Evolutionary conservation across 352 stramenopile genomes (phyloP), one percentile per base, ranked within the genome.

Genomic region (Pythium oligandrum): DNA sequence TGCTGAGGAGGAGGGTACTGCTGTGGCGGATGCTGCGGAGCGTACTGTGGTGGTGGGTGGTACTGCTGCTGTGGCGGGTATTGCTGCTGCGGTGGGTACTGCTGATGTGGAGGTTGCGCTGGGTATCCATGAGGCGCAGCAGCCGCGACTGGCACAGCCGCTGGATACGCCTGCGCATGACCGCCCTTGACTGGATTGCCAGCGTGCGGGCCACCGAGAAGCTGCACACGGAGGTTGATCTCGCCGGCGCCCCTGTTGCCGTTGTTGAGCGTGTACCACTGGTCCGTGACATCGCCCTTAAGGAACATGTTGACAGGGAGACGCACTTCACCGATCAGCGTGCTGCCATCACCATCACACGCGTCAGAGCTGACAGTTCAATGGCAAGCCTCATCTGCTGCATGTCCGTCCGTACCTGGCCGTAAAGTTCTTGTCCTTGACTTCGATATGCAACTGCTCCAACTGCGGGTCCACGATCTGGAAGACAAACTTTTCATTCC

Each of bases 341-440:
- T 72, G 51, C 80, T 90, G 48, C 9, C 11, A 48, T 26, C 17
- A 26, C 17, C 17, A 26, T 26, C 17, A 26, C 17, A 26, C 17
- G 17, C 17, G 17, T 26, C 17, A 26, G 17, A 26, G 0, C 17
- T 26, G 17, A 26, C 17, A 26, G 17, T 26, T 26, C 17, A 26
- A 26, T 26, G 17, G 17, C 17, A 26, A 26, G 17, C 17, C 17
- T 26, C 17, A 26, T 26, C 17, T 26, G 17, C 17, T 26, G 17
- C 17, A 26, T 26, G 17, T 26, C 17, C 17, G 17, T 26, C 17
- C 44, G 17, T 55, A 77, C 71, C 66, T 78, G 11, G 75, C 64
- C 12, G 78, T 88, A 48, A 90, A 89, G 59, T 90, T 93, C 63
- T 89, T 89, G 74, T 93, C 81, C 64, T 90, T 89, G 56, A 93